A percentile compares a stretch with the other conserved stretches of the same genome.
Evolutionary conservation across 306 rosid species (phyloP).

Genomic region (Cucurbita maxima): DNA sequence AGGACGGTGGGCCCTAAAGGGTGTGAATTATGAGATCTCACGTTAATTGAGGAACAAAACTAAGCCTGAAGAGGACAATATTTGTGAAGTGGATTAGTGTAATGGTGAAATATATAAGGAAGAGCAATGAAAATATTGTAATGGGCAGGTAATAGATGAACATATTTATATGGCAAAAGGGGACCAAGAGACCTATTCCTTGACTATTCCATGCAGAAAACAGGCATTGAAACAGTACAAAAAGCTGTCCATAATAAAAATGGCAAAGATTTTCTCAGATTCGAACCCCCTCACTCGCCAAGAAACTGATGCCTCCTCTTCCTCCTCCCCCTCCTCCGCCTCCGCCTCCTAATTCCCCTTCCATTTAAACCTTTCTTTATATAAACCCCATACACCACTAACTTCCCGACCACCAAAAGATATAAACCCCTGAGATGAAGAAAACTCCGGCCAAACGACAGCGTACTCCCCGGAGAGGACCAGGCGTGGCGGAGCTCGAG

Average conservation of each 20-base stretch:
- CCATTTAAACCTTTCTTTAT: no score
- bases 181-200: constrained; percentile 7
- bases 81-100: no score
- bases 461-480: constrained; percentile 56
- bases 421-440: neutral
- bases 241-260: constrained; percentile 10
- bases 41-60: no score
- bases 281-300: neutral
- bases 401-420: no score
- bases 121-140: neutral
- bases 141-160: neutral
- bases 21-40: no score
- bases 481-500: constrained; percentile 67
- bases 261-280: neutral
- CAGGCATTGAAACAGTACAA: neutral
- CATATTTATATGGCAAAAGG: neutral
- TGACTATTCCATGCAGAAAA: constrained; percentile 9
- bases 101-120: neutral
- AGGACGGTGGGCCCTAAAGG: no score
- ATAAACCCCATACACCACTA: no score
- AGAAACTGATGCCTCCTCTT: neutral
- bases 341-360: neutral
- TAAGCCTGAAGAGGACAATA: no score
- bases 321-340: neutral
- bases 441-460: constrained; percentile 23